phyloP scores from a whole-genome alignment of 176 grass and related monocot species.

The Eragrostis nindensis region DNA sequence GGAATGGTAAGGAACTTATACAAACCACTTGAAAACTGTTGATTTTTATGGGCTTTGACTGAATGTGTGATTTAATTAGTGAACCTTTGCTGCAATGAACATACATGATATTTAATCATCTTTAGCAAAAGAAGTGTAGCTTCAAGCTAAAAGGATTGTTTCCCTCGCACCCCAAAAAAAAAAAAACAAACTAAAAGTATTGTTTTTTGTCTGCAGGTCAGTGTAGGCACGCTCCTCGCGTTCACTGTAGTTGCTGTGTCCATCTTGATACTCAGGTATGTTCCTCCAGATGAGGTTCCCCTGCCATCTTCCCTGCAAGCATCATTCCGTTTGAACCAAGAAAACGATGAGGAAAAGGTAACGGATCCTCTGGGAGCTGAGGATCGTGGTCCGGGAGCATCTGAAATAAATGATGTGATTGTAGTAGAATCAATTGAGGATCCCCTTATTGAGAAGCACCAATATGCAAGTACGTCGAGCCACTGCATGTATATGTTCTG shows the following conservation, averaged over 20 bases:
- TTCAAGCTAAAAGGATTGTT: neutral
- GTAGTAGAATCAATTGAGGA: constrained; percentile 46
- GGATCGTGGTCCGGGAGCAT: constrained; percentile 33
- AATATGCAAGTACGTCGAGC: constrained; percentile 55
- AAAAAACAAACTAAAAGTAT: constrained; percentile 4
- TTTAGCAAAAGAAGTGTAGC: neutral
- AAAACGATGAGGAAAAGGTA: constrained; percentile 58
- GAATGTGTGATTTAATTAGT: constrained; percentile 24
- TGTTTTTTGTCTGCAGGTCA: constrained; percentile 60
- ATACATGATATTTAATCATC: neutral
- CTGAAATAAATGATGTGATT: constrained; percentile 54
- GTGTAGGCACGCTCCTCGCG: constrained; percentile 81
- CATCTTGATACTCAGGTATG: constrained; percentile 91
- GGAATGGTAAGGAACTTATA: constrained; percentile 67
- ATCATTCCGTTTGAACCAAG: constrained; percentile 77
- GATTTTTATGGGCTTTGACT: neutral
- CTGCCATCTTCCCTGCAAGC: constrained; percentile 79
- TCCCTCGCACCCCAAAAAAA: too few relatives aligned
- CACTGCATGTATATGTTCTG: neutral
- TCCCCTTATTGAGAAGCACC: constrained; percentile 70
- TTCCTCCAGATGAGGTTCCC: constrained; percentile 80
- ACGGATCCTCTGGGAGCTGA: constrained; percentile 39
- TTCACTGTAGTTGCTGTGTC: constrained; percentile 84
- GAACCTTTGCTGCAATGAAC: neutral
- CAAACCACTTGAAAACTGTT: neutral